Evolutionary conservation across 495 filamentous ascomycete genomes (phyloP), one percentile per base, ranked within the genome.

Genomic region (Aspergillus sparsus): DNA sequence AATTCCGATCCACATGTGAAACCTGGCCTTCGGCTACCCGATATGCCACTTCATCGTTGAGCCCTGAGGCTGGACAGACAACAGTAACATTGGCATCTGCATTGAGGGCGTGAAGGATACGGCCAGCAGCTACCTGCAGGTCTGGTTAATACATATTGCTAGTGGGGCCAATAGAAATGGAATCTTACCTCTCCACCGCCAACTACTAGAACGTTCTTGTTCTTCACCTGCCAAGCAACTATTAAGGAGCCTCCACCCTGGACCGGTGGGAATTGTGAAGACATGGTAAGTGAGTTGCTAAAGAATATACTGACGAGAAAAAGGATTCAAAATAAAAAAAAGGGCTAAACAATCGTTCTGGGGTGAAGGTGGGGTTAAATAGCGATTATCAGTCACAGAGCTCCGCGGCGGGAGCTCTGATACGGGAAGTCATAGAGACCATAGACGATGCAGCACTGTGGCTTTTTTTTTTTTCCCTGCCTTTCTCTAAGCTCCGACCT

Each of bases 191-290:
- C 92, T 69, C 94, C 94, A 62, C 94, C 94, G 58, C 94, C 94
- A 7, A 98, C 82, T 2, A 98, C 90, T 10, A 98, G 73, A 5
- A 98, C 85, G 59, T 82, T 78, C 69, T 93, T 97, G 68, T 87
- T 83, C 67, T 84, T 88, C 58, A 94, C 82, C 77, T 98, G 94
- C 91, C 92, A 98, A 65, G 94, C 94, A 49, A 98, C 76, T 57
- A 98, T 91, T 58, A 98, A 76, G 41, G 93, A 97, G 44, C 93
- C 94, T 53, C 93, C 93, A 41, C 90, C 89, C 71, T 96, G 87
- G 21, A 97, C 80, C 53, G 85, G 80, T 62, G 93, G 93, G 71
- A 87, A 96, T 55, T 85, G 71, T 39, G 74, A 71, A 50, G 80
- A 72, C 84, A 87, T 89, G n/a, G 57, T 74, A 61, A 58, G 44